These are phyloP conservation scores for Ceratocystis cubensis DNA, from an alignment of 2,329 filamentous ascomycete genomes.

Conservation along the genomic window DNA sequence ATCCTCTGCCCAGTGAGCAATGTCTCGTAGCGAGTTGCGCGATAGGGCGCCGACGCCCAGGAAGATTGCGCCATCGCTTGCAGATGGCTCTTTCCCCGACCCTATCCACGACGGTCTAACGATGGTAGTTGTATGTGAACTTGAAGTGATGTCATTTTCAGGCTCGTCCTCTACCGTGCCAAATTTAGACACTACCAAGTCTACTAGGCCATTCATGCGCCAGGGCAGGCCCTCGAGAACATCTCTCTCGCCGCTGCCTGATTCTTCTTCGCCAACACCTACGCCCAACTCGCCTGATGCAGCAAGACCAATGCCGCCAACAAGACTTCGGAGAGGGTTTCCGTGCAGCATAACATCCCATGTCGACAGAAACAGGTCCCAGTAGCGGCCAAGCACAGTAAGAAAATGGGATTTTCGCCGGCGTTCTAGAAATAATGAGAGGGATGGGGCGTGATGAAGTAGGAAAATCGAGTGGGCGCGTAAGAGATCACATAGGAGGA, in stretches of 20 bases:
- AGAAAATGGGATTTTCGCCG: slow-evolving; percentile 54
- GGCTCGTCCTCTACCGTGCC: slow-evolving; percentile 37
- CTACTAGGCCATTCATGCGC: slow-evolving; percentile 70
- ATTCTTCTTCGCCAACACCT: slow-evolving; percentile 89
- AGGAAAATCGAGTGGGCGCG: slow-evolving; percentile 76
- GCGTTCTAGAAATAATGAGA: slow-evolving; percentile 53
- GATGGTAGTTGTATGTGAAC: slow-evolving; percentile 18
- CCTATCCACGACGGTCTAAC: slow-evolving; percentile 53
- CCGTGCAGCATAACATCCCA: slow-evolving; percentile 90
- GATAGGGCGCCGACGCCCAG: slow-evolving; percentile 65
- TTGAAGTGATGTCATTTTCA: slow-evolving; percentile 23
- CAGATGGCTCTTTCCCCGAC: slow-evolving; percentile 50
- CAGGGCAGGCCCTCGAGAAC: slow-evolving; percentile 80
- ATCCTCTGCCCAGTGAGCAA: slow-evolving; percentile 80
- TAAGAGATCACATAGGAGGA: slow-evolving; percentile 68
- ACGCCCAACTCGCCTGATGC: slow-evolving; percentile 84
- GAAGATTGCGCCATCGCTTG: slow-evolving; percentile 77
- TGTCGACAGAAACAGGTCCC: slow-evolving; percentile 54
- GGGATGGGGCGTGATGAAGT: slow-evolving; percentile 68
- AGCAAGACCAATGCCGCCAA: slow-evolving; percentile 74
- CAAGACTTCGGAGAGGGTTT: slow-evolving; percentile 69
- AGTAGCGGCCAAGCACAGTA: slow-evolving; percentile 62
- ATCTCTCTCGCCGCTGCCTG: slow-evolving; percentile 84
- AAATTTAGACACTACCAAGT: slow-evolving; percentile 78
- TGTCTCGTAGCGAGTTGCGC: slow-evolving; percentile 53